Percentiles rank a stretch among this genome's conserved stretches.
phyloP scores from a whole-genome alignment of 345 rosid species.

The Sisymbrium irio region DNA sequence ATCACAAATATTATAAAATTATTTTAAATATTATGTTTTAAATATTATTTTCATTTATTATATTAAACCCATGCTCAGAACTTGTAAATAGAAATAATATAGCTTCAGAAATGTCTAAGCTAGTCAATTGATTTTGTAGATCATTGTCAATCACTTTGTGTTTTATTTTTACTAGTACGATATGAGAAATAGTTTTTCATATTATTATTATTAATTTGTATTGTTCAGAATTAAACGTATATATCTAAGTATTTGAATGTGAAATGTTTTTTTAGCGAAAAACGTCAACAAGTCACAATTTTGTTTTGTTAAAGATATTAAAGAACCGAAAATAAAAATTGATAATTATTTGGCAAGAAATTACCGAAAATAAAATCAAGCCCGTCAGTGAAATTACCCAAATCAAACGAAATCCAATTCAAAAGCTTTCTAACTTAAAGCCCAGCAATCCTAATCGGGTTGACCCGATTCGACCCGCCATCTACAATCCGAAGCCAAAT shows the following conservation, averaged over 20 bases:
- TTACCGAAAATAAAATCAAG: slow-evolving; percentile 24
- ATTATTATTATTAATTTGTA: no score
- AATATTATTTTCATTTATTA: no score
- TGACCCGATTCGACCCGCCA: slow-evolving; percentile 40
- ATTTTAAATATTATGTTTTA: no score
- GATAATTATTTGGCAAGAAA: background rate
- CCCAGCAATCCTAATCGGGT: slow-evolving; percentile 49
- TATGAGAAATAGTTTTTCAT: no score
- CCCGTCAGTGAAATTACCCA: slow-evolving; percentile 51
- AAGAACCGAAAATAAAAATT: background rate
- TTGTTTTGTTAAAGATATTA: no score
- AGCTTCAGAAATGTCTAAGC: background rate
- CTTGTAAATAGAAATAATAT: background rate
- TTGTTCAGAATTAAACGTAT: no score
- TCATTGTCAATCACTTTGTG: background rate
- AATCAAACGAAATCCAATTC: slow-evolving; percentile 42
- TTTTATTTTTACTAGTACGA: no score
- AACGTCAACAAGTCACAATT: no score
- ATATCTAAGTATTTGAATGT: no score
- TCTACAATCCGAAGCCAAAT: slow-evolving; percentile 42
- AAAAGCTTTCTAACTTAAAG: slow-evolving; percentile 50
- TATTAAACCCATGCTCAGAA: no score
- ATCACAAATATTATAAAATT: no score
- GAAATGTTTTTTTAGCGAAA: no score
- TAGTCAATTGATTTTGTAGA: background rate